Evolutionary conservation across 371 early-diverging fungal species (phyloP), one percentile per base, ranked within the genome.

Genomic region (Actinomucor elegans): DNA sequence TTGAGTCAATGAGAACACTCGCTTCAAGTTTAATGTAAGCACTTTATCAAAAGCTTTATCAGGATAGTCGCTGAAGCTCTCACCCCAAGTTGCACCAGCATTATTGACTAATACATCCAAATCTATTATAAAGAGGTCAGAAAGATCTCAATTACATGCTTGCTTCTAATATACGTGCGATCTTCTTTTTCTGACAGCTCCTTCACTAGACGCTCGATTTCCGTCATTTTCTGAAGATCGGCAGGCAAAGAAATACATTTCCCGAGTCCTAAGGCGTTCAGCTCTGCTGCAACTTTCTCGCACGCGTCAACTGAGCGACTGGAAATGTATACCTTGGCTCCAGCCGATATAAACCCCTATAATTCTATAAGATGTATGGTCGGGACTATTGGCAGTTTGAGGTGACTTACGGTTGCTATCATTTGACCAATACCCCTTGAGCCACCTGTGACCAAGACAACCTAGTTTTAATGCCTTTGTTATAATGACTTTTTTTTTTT

Each of bases 391-490:
- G 1, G 18, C 18, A 26, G 20, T n/a, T n/a, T n/a, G n/a, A n/a
- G n/a, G n/a, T n/a, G n/a, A 58, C 51, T 48, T 57, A 65, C 65
- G 23, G 72, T 67, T 23, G 81, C 76, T 31, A 87, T 77, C 82
- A 84, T 79, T 52, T 76, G 65, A 21, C 87, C 88, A 45, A 81
- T 71, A 26, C 87, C 89, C 38, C 84, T 69, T 28, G 87, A 83
- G 32, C 94, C 94, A 37, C 94, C 94, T 23, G 92, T 94, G 11
- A 94, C 84, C 26, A 94, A 72, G n/a, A 88, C 93, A 14, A 92
- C 74, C 92, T 38, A n/a, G 29, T 23, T 45, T 36, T 29, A 15
- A 17, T 11, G n/a, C 12, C 3, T 8, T 21, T 2, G n/a, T 37
- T 14, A 20, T 2, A 29, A 29, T n/a, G 17, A 32, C 3, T 15